Base-by-base conservation (phyloP, 768 basidiomycete species). In the Collybia nuda region DNA sequence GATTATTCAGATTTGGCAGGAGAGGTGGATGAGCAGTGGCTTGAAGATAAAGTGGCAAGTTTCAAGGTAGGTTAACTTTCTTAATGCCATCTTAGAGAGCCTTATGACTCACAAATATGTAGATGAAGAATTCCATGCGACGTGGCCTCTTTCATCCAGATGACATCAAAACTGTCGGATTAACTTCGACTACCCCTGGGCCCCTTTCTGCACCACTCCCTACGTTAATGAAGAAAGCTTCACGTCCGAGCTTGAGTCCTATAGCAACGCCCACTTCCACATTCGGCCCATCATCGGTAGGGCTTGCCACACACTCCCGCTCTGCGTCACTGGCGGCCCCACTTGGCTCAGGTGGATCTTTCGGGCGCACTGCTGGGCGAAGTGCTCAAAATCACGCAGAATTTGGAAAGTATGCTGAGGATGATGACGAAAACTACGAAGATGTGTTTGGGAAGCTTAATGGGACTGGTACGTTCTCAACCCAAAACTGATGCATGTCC, bases 341-440 rank as follows among this genome's bases (percentile, higher is more conserved):
- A 2, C 62, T 69, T 44, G 71, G 67, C 37, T 68, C 58, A 18
- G 70, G 68, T 15, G 81, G 80, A 5, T 90, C 90, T 8, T 75
- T 86, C 53, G 88, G 90, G 15, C 76, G 80, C 8, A 75, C 82
- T 2, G 88, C 90, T 54, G 82, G 85, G 2, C 73, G 73, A 52
- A 71, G 80, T 51, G 55, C 78, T 29, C 66, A 75, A 44, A 81
- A 75, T 52, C 77, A 82, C 51, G 73, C 74, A 49, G 90, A 87
- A 64, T 86, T 96, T 55, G 81, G 80, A 18, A 93, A 93, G 64
- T 97, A 96, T 66, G 74, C 90, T 5, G 93, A 96, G 67, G 84
- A 83, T 7, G 80, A 79, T 42, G 91, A 97, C 22, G 90, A 98
- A 61, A 93, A 98, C 63, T 98, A 97, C 60, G 93, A 96, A 41